phyloP scores from a whole-genome alignment of 2,329 filamentous ascomycete genomes.

The Thyridium curvatum region DNA sequence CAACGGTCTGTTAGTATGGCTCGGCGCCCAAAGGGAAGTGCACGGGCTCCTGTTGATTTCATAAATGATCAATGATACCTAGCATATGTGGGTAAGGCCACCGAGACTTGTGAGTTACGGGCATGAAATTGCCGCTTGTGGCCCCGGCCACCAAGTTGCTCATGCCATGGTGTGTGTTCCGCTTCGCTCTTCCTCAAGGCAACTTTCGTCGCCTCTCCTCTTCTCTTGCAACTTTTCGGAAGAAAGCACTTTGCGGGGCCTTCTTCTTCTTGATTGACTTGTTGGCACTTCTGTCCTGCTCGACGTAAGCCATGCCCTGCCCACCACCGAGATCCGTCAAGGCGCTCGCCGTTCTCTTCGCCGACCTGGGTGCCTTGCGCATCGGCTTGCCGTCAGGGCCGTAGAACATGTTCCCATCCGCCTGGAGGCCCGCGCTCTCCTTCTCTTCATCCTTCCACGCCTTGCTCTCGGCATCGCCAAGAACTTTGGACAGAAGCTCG shows the following conservation, averaged over 20 bases:
- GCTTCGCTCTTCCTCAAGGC: too few relatives aligned
- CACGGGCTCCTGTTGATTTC: too few relatives aligned
- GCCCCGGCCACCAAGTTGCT: too few relatives aligned
- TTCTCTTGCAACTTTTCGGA: slow-evolving; percentile 56
- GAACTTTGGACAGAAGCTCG: slow-evolving; percentile 79
- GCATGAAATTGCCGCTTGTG: too few relatives aligned
- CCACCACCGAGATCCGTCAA: slow-evolving; percentile 79
- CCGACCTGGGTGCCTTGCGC: slow-evolving; percentile 35
- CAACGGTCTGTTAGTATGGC: too few relatives aligned
- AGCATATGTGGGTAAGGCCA: too few relatives aligned
- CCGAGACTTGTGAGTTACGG: too few relatives aligned
- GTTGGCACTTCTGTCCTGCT: slow-evolving; percentile 65
- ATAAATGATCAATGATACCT: too few relatives aligned
- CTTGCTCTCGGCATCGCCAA: slow-evolving; percentile 83
- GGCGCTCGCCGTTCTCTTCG: slow-evolving; percentile 71
- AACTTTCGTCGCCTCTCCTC: slow-evolving; percentile 42
- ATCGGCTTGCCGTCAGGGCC: slow-evolving; percentile 14
- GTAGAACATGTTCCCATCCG: slow-evolving; percentile 9
- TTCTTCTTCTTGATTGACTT: slow-evolving; percentile 57
- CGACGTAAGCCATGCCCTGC: slow-evolving; percentile 86
- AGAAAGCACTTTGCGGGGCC: slow-evolving; percentile 47
- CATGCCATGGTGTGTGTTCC: too few relatives aligned
- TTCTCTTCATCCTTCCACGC: slow-evolving; percentile 81
- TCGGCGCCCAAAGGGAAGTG: too few relatives aligned
- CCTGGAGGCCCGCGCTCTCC: slow-evolving; percentile 23